Evolutionary conservation across 129 eudicot species (phyloP).

Genomic region (Flaveria sonorensis): DNA sequence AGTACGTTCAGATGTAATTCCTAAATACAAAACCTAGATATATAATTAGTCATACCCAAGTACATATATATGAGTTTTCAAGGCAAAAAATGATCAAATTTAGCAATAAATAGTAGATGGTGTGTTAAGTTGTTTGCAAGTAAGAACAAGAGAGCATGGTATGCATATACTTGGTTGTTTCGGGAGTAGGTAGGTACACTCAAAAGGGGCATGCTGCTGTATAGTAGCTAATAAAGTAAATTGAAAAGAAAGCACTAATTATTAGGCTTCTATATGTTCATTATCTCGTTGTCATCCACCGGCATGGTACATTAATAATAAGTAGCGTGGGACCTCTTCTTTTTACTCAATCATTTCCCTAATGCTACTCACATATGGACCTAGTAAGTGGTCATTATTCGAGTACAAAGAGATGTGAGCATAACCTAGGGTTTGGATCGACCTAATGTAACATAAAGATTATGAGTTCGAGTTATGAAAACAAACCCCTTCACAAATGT

Average conservation of each 20-base stretch:
- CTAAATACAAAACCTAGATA: too few relatives aligned
- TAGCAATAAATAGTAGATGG: not conserved
- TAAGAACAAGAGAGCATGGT: not conserved
- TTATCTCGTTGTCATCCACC: conserved; percentile 32
- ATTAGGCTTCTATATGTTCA: conserved; percentile 23
- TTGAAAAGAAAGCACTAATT: conserved; percentile 34
- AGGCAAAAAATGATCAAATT: too few relatives aligned
- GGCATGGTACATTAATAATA: conserved; percentile 29
- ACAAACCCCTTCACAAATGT: too few relatives aligned
- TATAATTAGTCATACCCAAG: too few relatives aligned
- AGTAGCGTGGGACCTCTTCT: conserved; percentile 28
- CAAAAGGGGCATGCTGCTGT: not conserved
- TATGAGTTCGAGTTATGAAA: too few relatives aligned
- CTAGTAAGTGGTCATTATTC: conserved; percentile 20
- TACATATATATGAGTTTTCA: too few relatives aligned
- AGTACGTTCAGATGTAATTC: too few relatives aligned
- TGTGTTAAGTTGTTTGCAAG: conserved; percentile 12
- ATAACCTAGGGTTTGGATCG: conserved; percentile 17
- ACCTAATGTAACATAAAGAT: too few relatives aligned
- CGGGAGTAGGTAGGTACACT: too few relatives aligned
- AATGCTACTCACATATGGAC: conserved; percentile 29
- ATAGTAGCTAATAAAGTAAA: conserved; percentile 29
- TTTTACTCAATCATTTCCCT: conserved; percentile 20
- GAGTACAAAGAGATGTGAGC: conserved; percentile 30
- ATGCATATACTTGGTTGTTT: not conserved